These are phyloP conservation scores for Mycosarcoma maydis DNA, from an alignment of 1,284 basidiomycete species.

Conservation along the genomic window DNA sequence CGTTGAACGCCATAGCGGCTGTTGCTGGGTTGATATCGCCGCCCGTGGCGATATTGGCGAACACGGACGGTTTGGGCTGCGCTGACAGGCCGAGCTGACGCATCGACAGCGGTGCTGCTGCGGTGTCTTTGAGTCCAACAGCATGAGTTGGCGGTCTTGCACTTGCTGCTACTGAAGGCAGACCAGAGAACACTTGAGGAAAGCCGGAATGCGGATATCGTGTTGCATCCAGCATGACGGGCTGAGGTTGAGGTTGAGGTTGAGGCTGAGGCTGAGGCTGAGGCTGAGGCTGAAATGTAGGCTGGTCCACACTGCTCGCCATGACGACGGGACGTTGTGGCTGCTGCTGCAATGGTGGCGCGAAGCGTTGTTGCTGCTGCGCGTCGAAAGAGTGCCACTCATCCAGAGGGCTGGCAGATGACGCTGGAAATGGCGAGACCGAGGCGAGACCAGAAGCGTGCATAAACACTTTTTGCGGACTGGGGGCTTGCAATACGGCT, in stretches of 20 bases:
- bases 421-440: neutral
- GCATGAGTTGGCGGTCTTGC: neutral
- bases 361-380: neutral
- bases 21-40: neutral
- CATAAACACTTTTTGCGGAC: neutral
- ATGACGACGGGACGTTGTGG: constrained; percentile 6
- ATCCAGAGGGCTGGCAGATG: constrained; percentile 6
- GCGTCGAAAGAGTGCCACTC: constrained; percentile 2
- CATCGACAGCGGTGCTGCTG: neutral
- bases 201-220: neutral
- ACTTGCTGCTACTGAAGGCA: neutral
- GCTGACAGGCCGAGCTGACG: constrained; percentile 1
- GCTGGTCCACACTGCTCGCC: constrained; percentile 1
- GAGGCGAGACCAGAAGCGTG: constrained; percentile 3
- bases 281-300: neutral
- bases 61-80: constrained; percentile 6
- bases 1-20: neutral
- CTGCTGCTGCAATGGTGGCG: neutral
- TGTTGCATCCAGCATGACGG: neutral
- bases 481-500: neutral
- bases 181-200: neutral
- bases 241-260: neutral
- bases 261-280: neutral
- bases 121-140: neutral
- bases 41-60: neutral